Conservation (phyloP, 2,329 filamentous ascomycete genomes). For the Talaromyces sp. region DNA sequence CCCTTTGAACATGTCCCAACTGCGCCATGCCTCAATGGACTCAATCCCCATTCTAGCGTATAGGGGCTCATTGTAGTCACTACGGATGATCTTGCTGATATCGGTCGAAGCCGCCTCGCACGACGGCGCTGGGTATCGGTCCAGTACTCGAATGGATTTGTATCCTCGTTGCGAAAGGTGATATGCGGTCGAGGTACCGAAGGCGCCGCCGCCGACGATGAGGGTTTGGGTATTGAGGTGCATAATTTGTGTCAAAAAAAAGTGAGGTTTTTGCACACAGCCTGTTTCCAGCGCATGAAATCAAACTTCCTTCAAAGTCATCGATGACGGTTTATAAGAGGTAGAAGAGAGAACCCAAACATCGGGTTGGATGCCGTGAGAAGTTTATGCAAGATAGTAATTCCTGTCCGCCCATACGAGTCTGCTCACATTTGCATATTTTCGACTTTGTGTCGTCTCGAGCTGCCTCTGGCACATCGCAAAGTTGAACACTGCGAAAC, state of each 20-base stretch:
- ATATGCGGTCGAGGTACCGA: conserved; percentile 62
- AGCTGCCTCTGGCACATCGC: not conserved
- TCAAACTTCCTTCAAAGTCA: not conserved
- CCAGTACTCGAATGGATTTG: conserved; percentile 50
- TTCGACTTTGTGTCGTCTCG: not conserved
- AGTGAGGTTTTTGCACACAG: not conserved
- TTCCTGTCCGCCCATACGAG: not conserved
- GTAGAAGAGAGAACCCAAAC: not conserved
- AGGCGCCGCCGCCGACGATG: conserved; percentile 61
- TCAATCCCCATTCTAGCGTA: conserved; percentile 63
- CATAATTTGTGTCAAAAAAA: not conserved
- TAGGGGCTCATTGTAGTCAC: conserved; percentile 60
- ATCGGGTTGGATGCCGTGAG: not conserved
- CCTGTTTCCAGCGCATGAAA: not conserved
- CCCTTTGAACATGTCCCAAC: conserved; percentile 44
- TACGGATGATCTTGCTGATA: conserved; percentile 67
- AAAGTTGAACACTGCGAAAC: not conserved
- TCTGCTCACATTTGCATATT: not conserved
- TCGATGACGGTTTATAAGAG: not conserved
- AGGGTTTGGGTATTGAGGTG: conserved; percentile 29
- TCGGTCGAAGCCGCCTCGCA: conserved; percentile 61
- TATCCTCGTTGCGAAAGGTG: conserved; percentile 52
- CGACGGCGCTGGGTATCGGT: conserved; percentile 49
- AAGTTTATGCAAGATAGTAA: not conserved
- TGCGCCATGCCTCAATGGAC: conserved; percentile 55